phyloP scores from a whole-genome alignment of 768 basidiomycete genomes.

The Gloeophyllum trabeum region DNA sequence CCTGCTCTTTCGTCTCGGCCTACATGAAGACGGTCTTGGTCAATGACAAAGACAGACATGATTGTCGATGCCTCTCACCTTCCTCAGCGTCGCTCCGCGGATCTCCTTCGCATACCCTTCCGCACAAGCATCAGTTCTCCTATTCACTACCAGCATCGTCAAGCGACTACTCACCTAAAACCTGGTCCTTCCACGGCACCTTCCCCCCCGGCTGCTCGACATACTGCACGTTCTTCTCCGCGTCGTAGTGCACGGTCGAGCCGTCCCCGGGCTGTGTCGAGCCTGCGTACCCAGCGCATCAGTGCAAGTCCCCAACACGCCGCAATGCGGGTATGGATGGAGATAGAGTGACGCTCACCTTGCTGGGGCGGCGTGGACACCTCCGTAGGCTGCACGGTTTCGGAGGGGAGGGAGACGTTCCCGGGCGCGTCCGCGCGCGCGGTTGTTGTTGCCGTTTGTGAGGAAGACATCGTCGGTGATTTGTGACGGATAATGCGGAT shows the following conservation, averaged over 20 bases:
- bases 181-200: slow-evolving; percentile 47
- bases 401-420: slow-evolving; percentile 12
- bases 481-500: too few relatives aligned
- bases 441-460: too few relatives aligned
- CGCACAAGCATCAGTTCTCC: slow-evolving; percentile 3
- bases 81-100: not conserved
- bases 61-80: not conserved
- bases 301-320: slow-evolving; percentile 13
- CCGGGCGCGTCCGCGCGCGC: too few relatives aligned
- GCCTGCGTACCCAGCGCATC: slow-evolving; percentile 11
- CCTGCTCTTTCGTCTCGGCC: slow-evolving; percentile 38
- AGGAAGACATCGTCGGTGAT: too few relatives aligned
- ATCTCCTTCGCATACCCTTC: slow-evolving; percentile 8
- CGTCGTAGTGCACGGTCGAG: slow-evolving; percentile 16
- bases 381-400: slow-evolving; percentile 15
- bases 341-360: too few relatives aligned
- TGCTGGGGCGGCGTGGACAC: slow-evolving; percentile 22
- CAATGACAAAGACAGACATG: not conserved
- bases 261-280: slow-evolving; percentile 26
- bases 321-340: too few relatives aligned
- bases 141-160: slow-evolving; percentile 5
- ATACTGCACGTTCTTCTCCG: slow-evolving; percentile 11
- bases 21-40: slow-evolving; percentile 6
- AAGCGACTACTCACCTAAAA: slow-evolving; percentile 30
- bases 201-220: slow-evolving; percentile 16